Evolutionary conservation across 108 stramenopile species (phyloP).

Genomic region (Skeletonema marinoi): DNA sequence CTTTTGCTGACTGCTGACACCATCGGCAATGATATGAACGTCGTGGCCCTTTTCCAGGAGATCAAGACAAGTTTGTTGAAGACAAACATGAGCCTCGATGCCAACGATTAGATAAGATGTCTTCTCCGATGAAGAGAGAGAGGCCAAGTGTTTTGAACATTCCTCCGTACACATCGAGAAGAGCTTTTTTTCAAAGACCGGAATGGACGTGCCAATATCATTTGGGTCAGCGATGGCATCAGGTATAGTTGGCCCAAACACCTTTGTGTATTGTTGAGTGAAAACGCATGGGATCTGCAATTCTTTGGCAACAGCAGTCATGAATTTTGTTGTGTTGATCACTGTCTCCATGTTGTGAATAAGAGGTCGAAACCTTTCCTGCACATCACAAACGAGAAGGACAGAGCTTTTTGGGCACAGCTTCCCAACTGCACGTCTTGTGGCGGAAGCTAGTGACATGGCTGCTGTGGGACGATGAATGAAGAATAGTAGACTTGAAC

Average conservation of each 20-base stretch:
- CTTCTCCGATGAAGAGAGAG: conserved; percentile 18
- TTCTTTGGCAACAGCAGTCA: conserved; percentile 82
- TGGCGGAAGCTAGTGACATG: conserved; percentile 35
- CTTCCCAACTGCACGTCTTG: conserved; percentile 75
- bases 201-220: conserved; percentile 42
- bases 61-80: conserved; percentile 90
- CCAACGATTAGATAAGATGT: conserved; percentile 88
- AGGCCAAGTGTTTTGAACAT: conserved; percentile 59
- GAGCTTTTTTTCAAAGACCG: conserved; percentile 90
- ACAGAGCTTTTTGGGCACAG: conserved; percentile 67
- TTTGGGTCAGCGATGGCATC: conserved; percentile 69
- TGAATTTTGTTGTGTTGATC: conserved; percentile 81
- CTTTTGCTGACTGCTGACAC: conserved; percentile 76
- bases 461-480: not conserved
- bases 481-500: not conserved
- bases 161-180: conserved; percentile 93
- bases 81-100: conserved; percentile 97
- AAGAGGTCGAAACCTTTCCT: conserved; percentile 93
- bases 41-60: conserved; percentile 82
- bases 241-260: conserved; percentile 83
- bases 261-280: conserved; percentile 97
- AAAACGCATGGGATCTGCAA: conserved; percentile 86
- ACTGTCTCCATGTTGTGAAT: conserved; percentile 85
- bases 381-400: conserved; percentile 93
- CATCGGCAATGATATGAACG: conserved; percentile 92